Evolutionary conservation across 306 rosid species (phyloP), one percentile per base, ranked within the genome.

Genomic region (Dalbergia oliveri): DNA sequence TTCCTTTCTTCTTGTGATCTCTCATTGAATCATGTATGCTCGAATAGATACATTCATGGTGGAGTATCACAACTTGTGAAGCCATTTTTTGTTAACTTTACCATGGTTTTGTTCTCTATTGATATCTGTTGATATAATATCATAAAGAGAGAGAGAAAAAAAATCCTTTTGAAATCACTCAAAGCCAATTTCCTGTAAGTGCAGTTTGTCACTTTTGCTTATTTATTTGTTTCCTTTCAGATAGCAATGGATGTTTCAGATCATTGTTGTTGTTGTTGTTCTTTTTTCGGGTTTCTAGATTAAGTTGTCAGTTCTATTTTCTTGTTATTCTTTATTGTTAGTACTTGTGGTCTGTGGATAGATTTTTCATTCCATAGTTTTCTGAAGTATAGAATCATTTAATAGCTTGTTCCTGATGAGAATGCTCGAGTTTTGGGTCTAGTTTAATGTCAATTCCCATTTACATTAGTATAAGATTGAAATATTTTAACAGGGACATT

Each of bases 401-500:
- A 66, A 69, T 73, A 65, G 62, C 75, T 70, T 81, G 57, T 72
- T 84, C 59, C 34, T 77, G 41, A 66, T 68, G 41, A 21, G 31
- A 23, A 66, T 66, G 61, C 73, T 84, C 73, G 9, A 39, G 69
- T 34, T 57, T 75, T 51, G 43, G 60, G 23, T 54, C 60, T 9
- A 59, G 82, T 47, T 73, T 77, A 31, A 7, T 67, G 44, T 47
- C 53, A 59, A 21, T 57, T 87, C 5, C 76, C 54, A 11, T 67
- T 61, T 43, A 50, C 71, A 50, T 73, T 73, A 81, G 51, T 60
- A 41, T 41, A 76, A 73, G 41, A 47, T 56, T 80, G 62, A 73
- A 69, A 63, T 81, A 66, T 54, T 72, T 54, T 64, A 81, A 73
- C 86, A 90, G 99, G 97, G 85, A 15, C 87, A 34, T 88, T 66